Evolutionary conservation across 2,329 filamentous ascomycete genomes (phyloP), one percentile per base, ranked within the genome.

Genomic region (Diaporthe helianthi): DNA sequence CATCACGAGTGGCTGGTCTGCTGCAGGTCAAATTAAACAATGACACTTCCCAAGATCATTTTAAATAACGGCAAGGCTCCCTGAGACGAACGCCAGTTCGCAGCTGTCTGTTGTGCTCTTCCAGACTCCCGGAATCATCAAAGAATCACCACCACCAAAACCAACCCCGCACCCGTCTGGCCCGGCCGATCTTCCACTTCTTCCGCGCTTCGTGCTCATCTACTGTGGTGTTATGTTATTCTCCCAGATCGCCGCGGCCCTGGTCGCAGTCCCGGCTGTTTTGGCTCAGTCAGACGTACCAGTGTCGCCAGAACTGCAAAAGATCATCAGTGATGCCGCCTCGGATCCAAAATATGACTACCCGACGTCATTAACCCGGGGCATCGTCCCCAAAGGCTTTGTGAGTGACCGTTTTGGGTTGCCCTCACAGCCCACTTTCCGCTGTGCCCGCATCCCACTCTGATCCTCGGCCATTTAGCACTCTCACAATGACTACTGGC

Each of bases 401-500:
- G 65, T 58, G 17, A 51, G 65, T 67, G n/a, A n/a, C n/a, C n/a
- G n/a, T n/a, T n/a, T n/a, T n/a, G n/a, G n/a, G n/a, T n/a, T n/a
- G n/a, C n/a, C n/a, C n/a, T n/a, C n/a, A n/a, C n/a, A n/a, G n/a
- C n/a, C n/a, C n/a, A n/a, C n/a, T n/a, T n/a, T n/a, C n/a, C n/a
- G n/a, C n/a, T n/a, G n/a, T n/a, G n/a, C n/a, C n/a, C n/a, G n/a
- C n/a, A n/a, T n/a, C n/a, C n/a, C n/a, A n/a, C n/a, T n/a, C n/a
- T n/a, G 22, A 67, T 1, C 7, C 8, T 12, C 15, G 9, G 7
- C 3, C 10, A 3, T 4, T 17, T 31, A 67, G 65, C 89, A 92
- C 76, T 90, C 87, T 1, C 90, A 92, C 75, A 92, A 92, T 73
- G 90, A 92, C 77, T 92, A 92, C 77, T 90, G 88, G 88, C 84